These are phyloP conservation scores for Aspergillus caelatus DNA, from an alignment of 2,329 filamentous ascomycete species.

Conservation along the genomic window DNA sequence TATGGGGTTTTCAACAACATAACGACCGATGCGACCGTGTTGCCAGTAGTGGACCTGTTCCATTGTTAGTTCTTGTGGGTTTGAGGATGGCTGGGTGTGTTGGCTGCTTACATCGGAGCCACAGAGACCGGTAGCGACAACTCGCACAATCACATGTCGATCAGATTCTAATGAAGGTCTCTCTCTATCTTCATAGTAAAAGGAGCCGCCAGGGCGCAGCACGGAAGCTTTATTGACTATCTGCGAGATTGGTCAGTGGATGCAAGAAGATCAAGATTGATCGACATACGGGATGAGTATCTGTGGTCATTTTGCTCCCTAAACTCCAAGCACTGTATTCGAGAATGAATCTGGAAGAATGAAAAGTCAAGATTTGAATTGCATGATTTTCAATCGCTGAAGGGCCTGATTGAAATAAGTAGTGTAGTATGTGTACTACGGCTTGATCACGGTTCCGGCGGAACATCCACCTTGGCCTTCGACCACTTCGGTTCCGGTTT, in stretches of 20 bases:
- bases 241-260: not conserved
- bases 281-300: not conserved
- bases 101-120: conserved; percentile 67
- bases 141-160: conserved; percentile 74
- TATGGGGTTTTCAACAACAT: conserved; percentile 39
- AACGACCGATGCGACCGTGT: conserved; percentile 41
- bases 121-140: conserved; percentile 83
- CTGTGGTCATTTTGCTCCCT: not conserved
- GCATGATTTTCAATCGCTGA: not conserved
- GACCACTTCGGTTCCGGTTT: not conserved
- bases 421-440: not conserved
- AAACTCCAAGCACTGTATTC: not conserved
- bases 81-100: not conserved
- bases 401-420: not conserved
- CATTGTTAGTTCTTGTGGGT: not conserved
- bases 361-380: not conserved
- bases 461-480: not conserved
- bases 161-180: conserved; percentile 23
- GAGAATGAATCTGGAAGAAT: not conserved
- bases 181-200: conserved; percentile 25
- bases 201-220: conserved; percentile 24
- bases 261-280: not conserved
- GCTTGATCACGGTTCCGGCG: not conserved
- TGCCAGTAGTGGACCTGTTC: conserved; percentile 44
- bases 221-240: conserved; percentile 19